Evolutionary conservation across 2,329 filamentous ascomycete genomes (phyloP).

Genomic region (Beauveria sp.): DNA sequence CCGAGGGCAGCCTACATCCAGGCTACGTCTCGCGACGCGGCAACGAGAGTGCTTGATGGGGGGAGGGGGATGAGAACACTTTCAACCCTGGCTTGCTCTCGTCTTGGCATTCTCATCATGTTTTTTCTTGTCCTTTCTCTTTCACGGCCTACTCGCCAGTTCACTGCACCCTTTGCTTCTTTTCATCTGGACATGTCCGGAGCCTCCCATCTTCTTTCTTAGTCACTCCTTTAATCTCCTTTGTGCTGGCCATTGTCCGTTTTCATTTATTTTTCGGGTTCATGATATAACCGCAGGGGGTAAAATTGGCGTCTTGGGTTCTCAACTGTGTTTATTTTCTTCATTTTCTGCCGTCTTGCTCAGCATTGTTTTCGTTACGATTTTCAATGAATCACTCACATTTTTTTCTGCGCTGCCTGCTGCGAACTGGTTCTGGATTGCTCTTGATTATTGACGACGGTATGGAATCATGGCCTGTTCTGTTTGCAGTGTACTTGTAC

Average conservation of each 20-base stretch:
- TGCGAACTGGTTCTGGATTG: not conserved
- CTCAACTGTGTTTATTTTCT: not conserved
- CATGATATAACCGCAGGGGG: not conserved
- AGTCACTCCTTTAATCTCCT: constrained; percentile 3
- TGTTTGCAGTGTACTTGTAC: not conserved
- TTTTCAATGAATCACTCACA: not conserved
- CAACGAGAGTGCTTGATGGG: constrained; percentile 18
- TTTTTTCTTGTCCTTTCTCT: not conserved
- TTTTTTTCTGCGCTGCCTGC: not conserved
- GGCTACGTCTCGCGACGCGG: constrained; percentile 20
- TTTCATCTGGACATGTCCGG: not conserved
- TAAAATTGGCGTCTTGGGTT: not conserved
- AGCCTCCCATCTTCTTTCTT: not conserved
- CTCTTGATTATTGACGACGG: not conserved
- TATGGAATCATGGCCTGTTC: not conserved
- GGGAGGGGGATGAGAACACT: constrained; percentile 33
- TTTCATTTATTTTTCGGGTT: not conserved
- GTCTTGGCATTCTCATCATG: not conserved
- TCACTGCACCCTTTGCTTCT: not conserved
- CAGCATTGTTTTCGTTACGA: not conserved
- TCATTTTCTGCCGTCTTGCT: not conserved
- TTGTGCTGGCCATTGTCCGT: constrained; percentile 3
- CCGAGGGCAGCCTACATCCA: constrained; percentile 31
- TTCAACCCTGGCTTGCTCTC: too few relatives aligned
- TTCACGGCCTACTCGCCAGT: not conserved